These are phyloP conservation scores for Begonia peltatifolia DNA, from an alignment of 306 rosid species.

Conservation along the genomic window DNA sequence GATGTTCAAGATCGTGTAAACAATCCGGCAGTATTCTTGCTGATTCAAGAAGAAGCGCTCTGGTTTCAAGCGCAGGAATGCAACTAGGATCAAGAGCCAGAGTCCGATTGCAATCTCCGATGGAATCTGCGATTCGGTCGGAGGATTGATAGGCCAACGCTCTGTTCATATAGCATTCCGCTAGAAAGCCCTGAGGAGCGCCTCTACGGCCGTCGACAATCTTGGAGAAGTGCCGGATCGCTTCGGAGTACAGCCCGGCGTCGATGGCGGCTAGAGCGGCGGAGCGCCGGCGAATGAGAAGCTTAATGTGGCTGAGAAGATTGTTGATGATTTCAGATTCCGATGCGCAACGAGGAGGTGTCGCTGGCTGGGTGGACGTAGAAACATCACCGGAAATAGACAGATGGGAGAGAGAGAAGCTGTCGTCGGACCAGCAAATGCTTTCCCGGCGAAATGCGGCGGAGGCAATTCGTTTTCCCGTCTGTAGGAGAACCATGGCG, in stretches of 20 bases:
- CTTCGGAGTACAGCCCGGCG: conserved; percentile 71
- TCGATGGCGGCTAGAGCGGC: conserved; percentile 86
- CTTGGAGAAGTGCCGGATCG: conserved; percentile 85
- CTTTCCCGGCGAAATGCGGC: conserved; percentile 93
- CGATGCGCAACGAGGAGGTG: conserved; percentile 30
- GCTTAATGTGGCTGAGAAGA: conserved; percentile 70
- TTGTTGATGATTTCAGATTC: conserved; percentile 46
- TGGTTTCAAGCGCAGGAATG: conserved; percentile 75
- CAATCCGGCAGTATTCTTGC: conserved; percentile 79
- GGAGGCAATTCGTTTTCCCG: conserved; percentile 74
- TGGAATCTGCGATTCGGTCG: conserved; percentile 72
- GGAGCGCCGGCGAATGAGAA: conserved; percentile 62
- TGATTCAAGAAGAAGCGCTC: conserved; percentile 65
- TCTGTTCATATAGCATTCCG: conserved; percentile 75
- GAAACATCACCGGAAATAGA: conserved; percentile 19
- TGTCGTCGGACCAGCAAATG: conserved; percentile 76
- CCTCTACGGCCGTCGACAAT: conserved; percentile 85
- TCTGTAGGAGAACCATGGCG: conserved; percentile 92
- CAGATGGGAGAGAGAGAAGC: conserved; percentile 39
- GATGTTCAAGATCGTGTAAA: conserved; percentile 78
- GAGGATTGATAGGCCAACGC: conserved; percentile 55
- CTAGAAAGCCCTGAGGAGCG: conserved; percentile 83
- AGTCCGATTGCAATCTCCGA: conserved; percentile 86
- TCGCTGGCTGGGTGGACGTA: conserved; percentile 22
- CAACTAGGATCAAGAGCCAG: conserved; percentile 59